phyloP scores from a whole-genome alignment of 768 basidiomycete species.

The Dacryopinax spathularia region DNA sequence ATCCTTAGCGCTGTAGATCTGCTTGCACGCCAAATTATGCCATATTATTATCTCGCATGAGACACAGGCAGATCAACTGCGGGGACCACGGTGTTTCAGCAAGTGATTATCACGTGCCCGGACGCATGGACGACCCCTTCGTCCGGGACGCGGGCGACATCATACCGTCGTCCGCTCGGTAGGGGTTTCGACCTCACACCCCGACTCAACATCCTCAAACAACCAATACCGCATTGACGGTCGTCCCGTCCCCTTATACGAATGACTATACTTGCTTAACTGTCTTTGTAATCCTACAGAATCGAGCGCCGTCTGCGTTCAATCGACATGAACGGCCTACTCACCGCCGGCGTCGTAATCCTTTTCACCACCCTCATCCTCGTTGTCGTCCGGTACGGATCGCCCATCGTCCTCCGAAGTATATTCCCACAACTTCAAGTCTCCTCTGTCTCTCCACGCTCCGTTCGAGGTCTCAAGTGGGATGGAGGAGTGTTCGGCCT shows the following conservation, averaged over 20 bases:
- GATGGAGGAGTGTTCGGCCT: constrained; percentile 39
- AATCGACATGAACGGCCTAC: background rate
- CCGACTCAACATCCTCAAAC: background rate
- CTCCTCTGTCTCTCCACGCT: constrained; percentile 59
- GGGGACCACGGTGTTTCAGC: background rate
- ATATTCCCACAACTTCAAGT: constrained; percentile 49
- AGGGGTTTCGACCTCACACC: background rate
- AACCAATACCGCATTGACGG: background rate
- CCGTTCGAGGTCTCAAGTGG: constrained; percentile 62
- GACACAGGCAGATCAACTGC: too few relatives aligned
- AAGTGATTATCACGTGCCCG: background rate
- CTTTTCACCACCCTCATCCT: constrained; percentile 20
- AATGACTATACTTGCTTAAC: background rate
- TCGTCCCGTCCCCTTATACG: too few relatives aligned
- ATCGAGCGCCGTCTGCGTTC: background rate
- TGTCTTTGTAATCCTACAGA: background rate
- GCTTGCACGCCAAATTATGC: background rate
- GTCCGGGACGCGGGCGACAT: background rate
- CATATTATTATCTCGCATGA: too few relatives aligned
- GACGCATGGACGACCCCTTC: background rate
- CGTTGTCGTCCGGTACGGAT: constrained; percentile 49
- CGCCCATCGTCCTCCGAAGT: constrained; percentile 46
- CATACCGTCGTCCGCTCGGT: background rate
- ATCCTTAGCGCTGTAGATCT: background rate
- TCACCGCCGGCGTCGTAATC: background rate